phyloP scores from a whole-genome alignment of 2,329 filamentous ascomycete genomes.

The Aureobasidium sp. region DNA sequence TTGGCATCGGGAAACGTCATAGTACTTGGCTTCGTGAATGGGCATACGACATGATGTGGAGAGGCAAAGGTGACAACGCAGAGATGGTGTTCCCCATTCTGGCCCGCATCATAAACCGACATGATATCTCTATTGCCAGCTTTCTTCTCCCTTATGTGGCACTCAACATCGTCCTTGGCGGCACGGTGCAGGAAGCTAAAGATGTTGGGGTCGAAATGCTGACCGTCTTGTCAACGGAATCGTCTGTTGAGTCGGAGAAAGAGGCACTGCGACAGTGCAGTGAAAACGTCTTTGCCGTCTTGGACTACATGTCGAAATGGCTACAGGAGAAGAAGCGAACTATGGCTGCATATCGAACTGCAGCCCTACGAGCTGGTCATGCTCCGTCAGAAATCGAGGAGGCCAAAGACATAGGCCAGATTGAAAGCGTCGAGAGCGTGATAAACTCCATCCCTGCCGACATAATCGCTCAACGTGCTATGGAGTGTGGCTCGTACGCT shows the following conservation, averaged over 20 bases:
- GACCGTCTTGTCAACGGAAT: constrained; percentile 61
- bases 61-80: constrained; percentile 66
- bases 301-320: constrained; percentile 91
- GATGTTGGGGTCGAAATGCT: constrained; percentile 68
- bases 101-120: constrained; percentile 73
- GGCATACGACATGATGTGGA: constrained; percentile 73
- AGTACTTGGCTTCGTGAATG: constrained; percentile 75
- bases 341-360: constrained; percentile 33
- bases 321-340: constrained; percentile 66
- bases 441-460: constrained; percentile 63
- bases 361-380: constrained; percentile 38
- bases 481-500: constrained; percentile 91
- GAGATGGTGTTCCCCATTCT: constrained; percentile 74
- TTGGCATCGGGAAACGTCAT: constrained; percentile 61
- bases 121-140: constrained; percentile 77
- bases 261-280: constrained; percentile 80
- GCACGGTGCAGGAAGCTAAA: constrained; percentile 55
- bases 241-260: constrained; percentile 49
- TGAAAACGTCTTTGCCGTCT: constrained; percentile 82
- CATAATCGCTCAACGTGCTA: constrained; percentile 70
- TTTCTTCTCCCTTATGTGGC: constrained; percentile 86
- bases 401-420: constrained; percentile 46
- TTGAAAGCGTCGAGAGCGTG: constrained; percentile 64
- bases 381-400: constrained; percentile 44
- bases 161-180: constrained; percentile 73